phyloP scores from a whole-genome alignment of 2,329 filamentous ascomycete species.

The Colletotrichum eremochloae region DNA sequence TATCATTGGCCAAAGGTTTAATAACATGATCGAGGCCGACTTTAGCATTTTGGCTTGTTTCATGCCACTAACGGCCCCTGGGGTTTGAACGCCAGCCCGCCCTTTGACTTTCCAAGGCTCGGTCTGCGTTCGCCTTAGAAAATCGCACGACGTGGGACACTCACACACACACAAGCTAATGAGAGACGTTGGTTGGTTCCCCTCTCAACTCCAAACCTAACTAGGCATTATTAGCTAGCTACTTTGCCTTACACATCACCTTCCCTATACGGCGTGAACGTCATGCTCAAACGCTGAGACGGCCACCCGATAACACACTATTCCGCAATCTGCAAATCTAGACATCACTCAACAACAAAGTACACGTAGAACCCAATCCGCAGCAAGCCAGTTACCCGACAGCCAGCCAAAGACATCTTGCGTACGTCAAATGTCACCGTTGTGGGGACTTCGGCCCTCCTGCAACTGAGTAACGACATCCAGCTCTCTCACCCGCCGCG shows the following conservation, averaged over 20 bases:
- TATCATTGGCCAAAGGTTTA: slow-evolving; percentile 29
- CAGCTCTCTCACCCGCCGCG: slow-evolving; percentile 5
- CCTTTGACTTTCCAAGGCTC: not conserved
- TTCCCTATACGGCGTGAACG: not conserved
- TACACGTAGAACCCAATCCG: not conserved
- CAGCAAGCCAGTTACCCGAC: too few species aligned
- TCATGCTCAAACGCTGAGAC: not conserved
- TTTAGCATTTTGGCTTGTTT: slow-evolving; percentile 35
- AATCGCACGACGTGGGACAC: not conserved
- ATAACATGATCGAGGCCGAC: slow-evolving; percentile 27
- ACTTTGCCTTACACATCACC: not conserved
- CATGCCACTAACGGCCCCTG: slow-evolving; percentile 32
- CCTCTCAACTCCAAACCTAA: slow-evolving; percentile 16
- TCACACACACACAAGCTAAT: slow-evolving; percentile 12
- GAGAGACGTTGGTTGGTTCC: slow-evolving; percentile 31
- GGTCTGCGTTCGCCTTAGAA: slow-evolving; percentile 8
- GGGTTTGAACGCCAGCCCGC: slow-evolving; percentile 5
- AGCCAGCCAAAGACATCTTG: not conserved
- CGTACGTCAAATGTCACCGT: not conserved
- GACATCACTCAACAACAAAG: not conserved
- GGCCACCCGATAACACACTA: not conserved
- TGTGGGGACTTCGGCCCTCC: not conserved
- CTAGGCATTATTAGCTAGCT: not conserved
- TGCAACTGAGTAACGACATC: not conserved
- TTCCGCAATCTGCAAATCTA: too few species aligned